These are phyloP conservation scores for Mallotus japonicus DNA, from an alignment of 441 rosid species.

Conservation along the genomic window DNA sequence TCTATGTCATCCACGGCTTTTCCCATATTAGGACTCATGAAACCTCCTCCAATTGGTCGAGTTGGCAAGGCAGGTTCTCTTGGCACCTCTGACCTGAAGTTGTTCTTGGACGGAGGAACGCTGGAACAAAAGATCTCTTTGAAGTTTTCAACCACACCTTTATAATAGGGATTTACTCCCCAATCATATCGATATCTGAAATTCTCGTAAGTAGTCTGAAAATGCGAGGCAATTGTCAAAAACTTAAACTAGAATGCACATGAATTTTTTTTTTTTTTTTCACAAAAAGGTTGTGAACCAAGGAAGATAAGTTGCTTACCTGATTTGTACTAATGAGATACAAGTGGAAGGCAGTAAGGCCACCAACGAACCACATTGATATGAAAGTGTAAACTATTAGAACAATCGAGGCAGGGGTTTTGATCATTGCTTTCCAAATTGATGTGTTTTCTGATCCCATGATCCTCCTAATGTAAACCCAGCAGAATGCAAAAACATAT, in stretches of 20 bases:
- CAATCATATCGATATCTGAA: slow-evolving; percentile 84
- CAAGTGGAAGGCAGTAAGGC: slow-evolving; percentile 84
- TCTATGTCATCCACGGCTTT: slow-evolving; percentile 76
- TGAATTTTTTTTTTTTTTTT: background rate
- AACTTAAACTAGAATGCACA: background rate
- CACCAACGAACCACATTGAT: slow-evolving; percentile 96
- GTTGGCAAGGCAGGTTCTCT: slow-evolving; percentile 57
- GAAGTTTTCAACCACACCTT: slow-evolving; percentile 68
- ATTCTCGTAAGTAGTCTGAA: slow-evolving; percentile 94
- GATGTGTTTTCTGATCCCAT: slow-evolving; percentile 52
- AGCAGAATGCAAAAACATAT: slow-evolving; percentile 88
- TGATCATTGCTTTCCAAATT: slow-evolving; percentile 78
- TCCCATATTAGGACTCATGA: slow-evolving; percentile 88
- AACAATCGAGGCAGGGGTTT: slow-evolving; percentile 85
- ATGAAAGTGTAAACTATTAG: slow-evolving; percentile 77
- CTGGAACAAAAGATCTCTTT: slow-evolving; percentile 66
- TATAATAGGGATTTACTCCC: slow-evolving; percentile 74
- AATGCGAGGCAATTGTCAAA: background rate
- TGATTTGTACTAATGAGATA: slow-evolving; percentile 93
- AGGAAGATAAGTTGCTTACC: slow-evolving; percentile 39
- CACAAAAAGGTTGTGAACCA: background rate
- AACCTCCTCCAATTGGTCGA: slow-evolving; percentile 53
- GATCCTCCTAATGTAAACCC: slow-evolving; percentile 79
- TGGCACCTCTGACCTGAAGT: slow-evolving; percentile 63
- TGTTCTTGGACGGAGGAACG: slow-evolving; percentile 56